These are phyloP conservation scores for Phytophthora ohioensis DNA, from an alignment of 352 stramenopile genomes.

Conservation along the genomic window DNA sequence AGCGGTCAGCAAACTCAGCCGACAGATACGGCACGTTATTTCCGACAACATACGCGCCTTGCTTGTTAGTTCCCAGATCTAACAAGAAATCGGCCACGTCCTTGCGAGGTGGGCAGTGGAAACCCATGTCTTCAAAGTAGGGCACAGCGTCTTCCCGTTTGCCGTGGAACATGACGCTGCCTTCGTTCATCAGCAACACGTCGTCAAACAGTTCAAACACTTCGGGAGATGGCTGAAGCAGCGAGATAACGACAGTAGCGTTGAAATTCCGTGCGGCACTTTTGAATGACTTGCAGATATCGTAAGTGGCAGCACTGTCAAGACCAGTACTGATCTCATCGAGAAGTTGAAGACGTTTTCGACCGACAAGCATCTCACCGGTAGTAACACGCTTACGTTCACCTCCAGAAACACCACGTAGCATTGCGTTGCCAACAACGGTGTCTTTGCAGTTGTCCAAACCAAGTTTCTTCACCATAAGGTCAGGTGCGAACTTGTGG, in stretches of 20 bases:
- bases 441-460: constrained; percentile 68
- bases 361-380: constrained; percentile 21
- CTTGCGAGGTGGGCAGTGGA: constrained; percentile 38
- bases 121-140: constrained; percentile 61
- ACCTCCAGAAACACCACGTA: constrained; percentile 71
- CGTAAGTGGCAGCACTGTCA: constrained; percentile 40
- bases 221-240: constrained; percentile 55
- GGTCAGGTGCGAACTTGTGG: constrained; percentile 37
- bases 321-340: constrained; percentile 84
- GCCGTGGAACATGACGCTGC: constrained; percentile 61
- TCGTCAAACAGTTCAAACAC: constrained; percentile 69
- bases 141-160: constrained; percentile 43
- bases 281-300: constrained; percentile 88
- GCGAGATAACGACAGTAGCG: constrained; percentile 52
- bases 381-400: constrained; percentile 66
- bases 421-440: constrained; percentile 64
- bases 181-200: constrained; percentile 58
- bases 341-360: constrained; percentile 36
- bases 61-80: constrained; percentile 31
- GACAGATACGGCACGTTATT: constrained; percentile 28
- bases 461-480: constrained; percentile 58
- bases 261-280: constrained; percentile 56
- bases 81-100: constrained; percentile 30
- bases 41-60: constrained; percentile 19
- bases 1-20: constrained; percentile 54